A percentile compares a stretch with the other conserved stretches of the same genome.
These are phyloP conservation scores for Cytospora paraplurivora DNA, from an alignment of 2,329 filamentous ascomycete genomes.

Conservation along the genomic window DNA sequence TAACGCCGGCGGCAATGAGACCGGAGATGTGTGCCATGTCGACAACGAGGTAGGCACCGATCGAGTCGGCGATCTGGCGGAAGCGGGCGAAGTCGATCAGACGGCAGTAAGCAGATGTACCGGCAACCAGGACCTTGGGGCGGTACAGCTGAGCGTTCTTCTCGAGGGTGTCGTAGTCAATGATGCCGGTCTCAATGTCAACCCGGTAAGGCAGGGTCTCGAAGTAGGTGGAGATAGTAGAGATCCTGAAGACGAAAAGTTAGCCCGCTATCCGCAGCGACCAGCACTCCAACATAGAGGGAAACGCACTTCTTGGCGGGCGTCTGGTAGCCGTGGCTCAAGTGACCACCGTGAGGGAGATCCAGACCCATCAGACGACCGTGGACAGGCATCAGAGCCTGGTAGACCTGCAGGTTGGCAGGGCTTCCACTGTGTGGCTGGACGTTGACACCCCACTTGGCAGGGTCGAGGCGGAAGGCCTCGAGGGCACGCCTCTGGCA, in stretches of 20 bases:
- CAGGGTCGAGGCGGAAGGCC: slow-evolving; percentile 82
- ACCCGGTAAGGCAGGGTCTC: slow-evolving; percentile 98
- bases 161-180: slow-evolving; percentile 93
- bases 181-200: slow-evolving; percentile 85
- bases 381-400: slow-evolving; percentile 93
- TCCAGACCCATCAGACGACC: slow-evolving; percentile 97
- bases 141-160: slow-evolving; percentile 90
- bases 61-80: slow-evolving; percentile 91
- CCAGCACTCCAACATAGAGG: background rate
- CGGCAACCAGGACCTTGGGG: slow-evolving; percentile 93
- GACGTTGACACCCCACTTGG: slow-evolving; percentile 98
- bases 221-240: slow-evolving; percentile 97
- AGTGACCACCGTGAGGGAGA: slow-evolving; percentile 89
- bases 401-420: slow-evolving; percentile 97
- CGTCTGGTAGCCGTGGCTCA: slow-evolving; percentile 97
- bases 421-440: slow-evolving; percentile 91
- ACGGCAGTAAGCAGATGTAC: slow-evolving; percentile 97
- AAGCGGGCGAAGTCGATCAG: slow-evolving; percentile 96
- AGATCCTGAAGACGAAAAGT: slow-evolving; percentile 62
- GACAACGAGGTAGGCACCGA: slow-evolving; percentile 91
- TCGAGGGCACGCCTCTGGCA: slow-evolving; percentile 93
- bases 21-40: slow-evolving; percentile 99
- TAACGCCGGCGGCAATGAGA: slow-evolving; percentile 88
- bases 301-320: slow-evolving; percentile 78
- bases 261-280: background rate